A percentile compares a stretch with the other conserved stretches of the same genome.
Evolutionary conservation across 805 yeast species (phyloP).

Genomic region (Schwanniomyces yamadae): DNA sequence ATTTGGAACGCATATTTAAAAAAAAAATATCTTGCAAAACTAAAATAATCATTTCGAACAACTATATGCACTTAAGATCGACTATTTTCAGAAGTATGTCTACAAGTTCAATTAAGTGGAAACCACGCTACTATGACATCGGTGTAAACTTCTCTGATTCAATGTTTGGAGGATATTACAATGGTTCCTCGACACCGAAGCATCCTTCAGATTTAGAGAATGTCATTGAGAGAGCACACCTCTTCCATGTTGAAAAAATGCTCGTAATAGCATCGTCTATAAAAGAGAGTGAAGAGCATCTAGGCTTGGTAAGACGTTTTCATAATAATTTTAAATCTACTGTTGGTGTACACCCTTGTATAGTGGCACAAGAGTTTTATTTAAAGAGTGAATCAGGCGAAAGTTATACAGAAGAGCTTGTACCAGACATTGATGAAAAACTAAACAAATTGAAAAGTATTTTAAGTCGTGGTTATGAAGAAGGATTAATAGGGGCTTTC

Average conservation of each 20-base stretch:
- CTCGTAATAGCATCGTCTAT: conserved; percentile 83
- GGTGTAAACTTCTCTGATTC: conserved; percentile 81
- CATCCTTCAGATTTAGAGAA: conserved; percentile 67
- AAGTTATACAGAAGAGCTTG: conserved; percentile 35
- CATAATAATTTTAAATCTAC: conserved; percentile 54
- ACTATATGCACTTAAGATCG: background rate
- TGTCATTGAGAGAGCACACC: conserved; percentile 65
- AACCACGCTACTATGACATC: conserved; percentile 44
- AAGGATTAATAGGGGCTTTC: conserved; percentile 69
- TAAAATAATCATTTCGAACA: too few relatives aligned
- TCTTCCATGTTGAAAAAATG: conserved; percentile 63
- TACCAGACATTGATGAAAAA: conserved; percentile 38
- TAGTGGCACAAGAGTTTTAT: conserved; percentile 52
- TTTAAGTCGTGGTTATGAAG: conserved; percentile 45
- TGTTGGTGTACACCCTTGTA: conserved; percentile 95
- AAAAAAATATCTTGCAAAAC: too few relatives aligned
- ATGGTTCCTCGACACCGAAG: conserved; percentile 51
- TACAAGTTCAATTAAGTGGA: conserved; percentile 22
- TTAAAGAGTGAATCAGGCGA: conserved; percentile 15
- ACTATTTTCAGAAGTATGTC: conserved; percentile 1
- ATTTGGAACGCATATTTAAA: too few relatives aligned
- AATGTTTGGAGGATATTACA: conserved; percentile 82
- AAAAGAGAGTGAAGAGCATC: conserved; percentile 60
- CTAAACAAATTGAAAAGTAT: conserved; percentile 48
- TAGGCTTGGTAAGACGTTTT: conserved; percentile 49